Evolutionary conservation across 1,284 basidiomycete genomes (phyloP).

Genomic region (Apiotrichum gamsii): DNA sequence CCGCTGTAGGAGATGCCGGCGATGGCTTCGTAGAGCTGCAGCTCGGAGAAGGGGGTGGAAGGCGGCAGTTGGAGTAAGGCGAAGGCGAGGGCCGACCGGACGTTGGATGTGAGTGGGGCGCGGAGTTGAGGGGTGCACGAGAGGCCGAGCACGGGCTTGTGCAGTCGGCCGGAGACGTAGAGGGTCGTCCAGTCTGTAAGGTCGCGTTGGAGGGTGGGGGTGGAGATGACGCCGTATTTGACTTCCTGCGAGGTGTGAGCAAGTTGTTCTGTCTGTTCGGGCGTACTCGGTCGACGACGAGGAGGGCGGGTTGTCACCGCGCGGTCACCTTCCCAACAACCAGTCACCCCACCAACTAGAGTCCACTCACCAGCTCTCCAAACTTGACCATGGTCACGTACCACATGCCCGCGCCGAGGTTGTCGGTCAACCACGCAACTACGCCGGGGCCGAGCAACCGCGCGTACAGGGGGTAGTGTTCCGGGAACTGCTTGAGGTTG

Average conservation of each 20-base stretch:
- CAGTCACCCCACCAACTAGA: neutral
- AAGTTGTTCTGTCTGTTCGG: too few relatives aligned
- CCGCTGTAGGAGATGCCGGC: slow-evolving; percentile 75
- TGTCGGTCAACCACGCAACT: slow-evolving; percentile 67
- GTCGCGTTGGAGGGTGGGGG: slow-evolving; percentile 82
- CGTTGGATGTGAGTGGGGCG: slow-evolving; percentile 86
- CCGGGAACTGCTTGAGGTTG: slow-evolving; percentile 83
- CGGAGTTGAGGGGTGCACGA: slow-evolving; percentile 81
- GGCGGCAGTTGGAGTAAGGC: slow-evolving; percentile 61
- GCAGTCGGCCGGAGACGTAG: slow-evolving; percentile 92
- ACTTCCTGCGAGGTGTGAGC: slow-evolving; percentile 57
- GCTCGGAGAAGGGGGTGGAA: slow-evolving; percentile 58
- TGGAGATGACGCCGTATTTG: slow-evolving; percentile 96
- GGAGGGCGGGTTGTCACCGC: too few relatives aligned
- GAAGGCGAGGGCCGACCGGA: slow-evolving; percentile 78
- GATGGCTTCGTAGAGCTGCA: slow-evolving; percentile 76
- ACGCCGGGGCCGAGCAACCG: slow-evolving; percentile 67
- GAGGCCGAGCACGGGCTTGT: slow-evolving; percentile 89
- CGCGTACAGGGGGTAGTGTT: slow-evolving; percentile 82
- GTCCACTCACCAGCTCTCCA: slow-evolving; percentile 65
- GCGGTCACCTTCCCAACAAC: too few relatives aligned
- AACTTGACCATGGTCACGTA: slow-evolving; percentile 86
- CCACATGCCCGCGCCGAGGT: slow-evolving; percentile 81
- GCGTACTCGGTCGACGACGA: too few relatives aligned
- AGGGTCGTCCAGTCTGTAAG: slow-evolving; percentile 87